A percentile compares a stretch with the other conserved stretches of the same genome.
Conservation (phyloP, 2,329 filamentous ascomycete species). For the Trichophyton schoenleinii region DNA sequence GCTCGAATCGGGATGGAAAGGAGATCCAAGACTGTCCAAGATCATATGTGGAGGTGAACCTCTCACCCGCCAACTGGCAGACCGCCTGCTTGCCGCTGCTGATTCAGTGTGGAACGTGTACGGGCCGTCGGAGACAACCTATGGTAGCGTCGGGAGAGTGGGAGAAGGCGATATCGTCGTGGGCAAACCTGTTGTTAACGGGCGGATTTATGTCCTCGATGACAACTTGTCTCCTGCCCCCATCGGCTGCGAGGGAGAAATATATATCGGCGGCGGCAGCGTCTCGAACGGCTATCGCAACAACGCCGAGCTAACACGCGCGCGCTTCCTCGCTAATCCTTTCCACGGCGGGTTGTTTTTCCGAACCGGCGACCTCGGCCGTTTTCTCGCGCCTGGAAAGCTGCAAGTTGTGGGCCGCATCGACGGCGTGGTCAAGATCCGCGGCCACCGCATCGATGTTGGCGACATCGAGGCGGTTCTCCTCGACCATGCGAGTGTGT, state of each 20-base stretch:
- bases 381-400: neutral
- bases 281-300: conserved; percentile 18
- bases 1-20: conserved; percentile 10
- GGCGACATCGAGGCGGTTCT: conserved; percentile 3
- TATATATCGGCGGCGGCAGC: conserved; percentile 26
- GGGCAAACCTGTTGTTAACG: conserved; percentile 25
- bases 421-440: conserved; percentile 4
- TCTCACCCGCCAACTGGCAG: conserved; percentile 6
- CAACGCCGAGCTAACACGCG: conserved; percentile 11
- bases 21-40: conserved; percentile 2
- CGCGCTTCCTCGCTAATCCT: conserved; percentile 15
- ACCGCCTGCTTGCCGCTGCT: conserved; percentile 10
- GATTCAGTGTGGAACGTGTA: conserved; percentile 13
- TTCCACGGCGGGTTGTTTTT: conserved; percentile 4
- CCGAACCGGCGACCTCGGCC: conserved; percentile 4
- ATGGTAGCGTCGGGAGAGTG: conserved; percentile 7
- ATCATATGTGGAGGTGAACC: neutral
- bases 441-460: conserved; percentile 1
- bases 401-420: neutral
- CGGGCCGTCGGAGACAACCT: conserved; percentile 17
- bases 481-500: neutral
- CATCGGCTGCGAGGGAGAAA: conserved; percentile 31
- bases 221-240: conserved; percentile 26
- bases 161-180: conserved; percentile 8
- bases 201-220: conserved; percentile 31